Percentiles rank a stretch among this genome's conserved stretches.
These are phyloP conservation scores for Arabidopsis suecica DNA, from an alignment of 345 rosid genomes.

Conservation along the genomic window DNA sequence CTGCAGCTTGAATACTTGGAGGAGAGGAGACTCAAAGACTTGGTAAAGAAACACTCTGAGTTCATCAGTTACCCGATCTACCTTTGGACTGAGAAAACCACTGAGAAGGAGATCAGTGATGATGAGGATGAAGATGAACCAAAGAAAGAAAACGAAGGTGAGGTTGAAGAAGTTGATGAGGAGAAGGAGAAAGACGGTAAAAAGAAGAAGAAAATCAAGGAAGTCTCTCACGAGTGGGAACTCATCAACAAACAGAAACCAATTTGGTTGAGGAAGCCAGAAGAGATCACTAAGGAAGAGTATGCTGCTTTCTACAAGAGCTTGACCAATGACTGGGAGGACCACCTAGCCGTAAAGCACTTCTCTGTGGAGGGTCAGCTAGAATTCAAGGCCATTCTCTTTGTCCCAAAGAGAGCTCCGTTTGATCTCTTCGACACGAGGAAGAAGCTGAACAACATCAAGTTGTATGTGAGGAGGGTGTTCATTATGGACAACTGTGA, in stretches of 20 bases:
- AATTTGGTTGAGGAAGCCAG: conserved; percentile 90
- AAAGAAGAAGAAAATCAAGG: conserved; percentile 91
- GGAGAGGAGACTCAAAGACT: conserved; percentile 90
- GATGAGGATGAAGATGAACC: conserved; percentile 81
- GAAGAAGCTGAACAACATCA: conserved; percentile 88
- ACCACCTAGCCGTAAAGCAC: conserved; percentile 82
- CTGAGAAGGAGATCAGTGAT: conserved; percentile 85
- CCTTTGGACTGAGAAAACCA: conserved; percentile 89
- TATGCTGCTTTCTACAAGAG: conserved; percentile 91
- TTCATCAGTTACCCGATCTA: conserved; percentile 89
- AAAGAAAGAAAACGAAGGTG: conserved; percentile 73
- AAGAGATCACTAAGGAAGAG: conserved; percentile 86
- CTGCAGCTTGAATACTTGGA: conserved; percentile 79
- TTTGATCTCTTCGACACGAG: conserved; percentile 86
- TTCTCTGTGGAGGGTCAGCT: conserved; percentile 96
- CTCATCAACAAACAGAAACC: conserved; percentile 91
- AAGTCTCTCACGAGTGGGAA: conserved; percentile 88
- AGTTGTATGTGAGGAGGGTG: conserved; percentile 83
- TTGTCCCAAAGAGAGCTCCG: conserved; percentile 84
- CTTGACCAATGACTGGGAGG: conserved; percentile 90
- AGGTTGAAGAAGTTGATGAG: conserved; percentile 78
- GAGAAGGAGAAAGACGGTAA: conserved; percentile 73
- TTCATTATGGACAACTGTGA: conserved; percentile 97
- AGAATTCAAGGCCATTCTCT: conserved; percentile 83
- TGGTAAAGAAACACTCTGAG: conserved; percentile 93